Percentiles rank a stretch among this genome's conserved stretches.
Conservation (phyloP, 352 stramenopile species). For the Aphanomyces astaci region DNA sequence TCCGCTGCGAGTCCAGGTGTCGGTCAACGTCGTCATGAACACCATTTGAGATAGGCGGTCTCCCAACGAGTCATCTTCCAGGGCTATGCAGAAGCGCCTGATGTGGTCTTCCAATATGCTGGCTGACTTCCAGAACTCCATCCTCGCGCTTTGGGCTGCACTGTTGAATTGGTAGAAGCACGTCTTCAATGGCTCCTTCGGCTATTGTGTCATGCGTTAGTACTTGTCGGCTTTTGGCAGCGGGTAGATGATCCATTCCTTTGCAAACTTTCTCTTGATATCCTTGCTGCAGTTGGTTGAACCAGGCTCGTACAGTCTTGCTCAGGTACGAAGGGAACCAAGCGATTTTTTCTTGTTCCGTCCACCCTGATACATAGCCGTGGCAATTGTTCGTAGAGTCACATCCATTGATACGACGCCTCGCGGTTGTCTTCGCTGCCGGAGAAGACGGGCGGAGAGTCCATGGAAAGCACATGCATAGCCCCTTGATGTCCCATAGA, state of each 20-base stretch:
- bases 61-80: too few relatives aligned
- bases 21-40: too few relatives aligned
- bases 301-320: background rate
- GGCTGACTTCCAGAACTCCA: too few relatives aligned
- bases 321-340: background rate
- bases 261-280: background rate
- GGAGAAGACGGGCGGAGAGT: background rate
- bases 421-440: background rate
- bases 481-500: too few relatives aligned
- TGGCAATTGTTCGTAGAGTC: background rate
- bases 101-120: too few relatives aligned
- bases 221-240: background rate
- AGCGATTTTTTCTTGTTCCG: background rate
- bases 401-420: background rate
- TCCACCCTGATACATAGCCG: background rate
- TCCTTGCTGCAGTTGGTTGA: background rate
- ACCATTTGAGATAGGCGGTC: too few relatives aligned
- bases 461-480: too few relatives aligned
- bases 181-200: background rate
- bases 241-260: background rate
- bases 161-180: too few relatives aligned
- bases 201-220: background rate
- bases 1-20: too few relatives aligned
- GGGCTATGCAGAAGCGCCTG: too few relatives aligned
- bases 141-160: too few relatives aligned